These are phyloP conservation scores for Mycena sp. DNA, from an alignment of 1,284 basidiomycete genomes.

Conservation along the genomic window DNA sequence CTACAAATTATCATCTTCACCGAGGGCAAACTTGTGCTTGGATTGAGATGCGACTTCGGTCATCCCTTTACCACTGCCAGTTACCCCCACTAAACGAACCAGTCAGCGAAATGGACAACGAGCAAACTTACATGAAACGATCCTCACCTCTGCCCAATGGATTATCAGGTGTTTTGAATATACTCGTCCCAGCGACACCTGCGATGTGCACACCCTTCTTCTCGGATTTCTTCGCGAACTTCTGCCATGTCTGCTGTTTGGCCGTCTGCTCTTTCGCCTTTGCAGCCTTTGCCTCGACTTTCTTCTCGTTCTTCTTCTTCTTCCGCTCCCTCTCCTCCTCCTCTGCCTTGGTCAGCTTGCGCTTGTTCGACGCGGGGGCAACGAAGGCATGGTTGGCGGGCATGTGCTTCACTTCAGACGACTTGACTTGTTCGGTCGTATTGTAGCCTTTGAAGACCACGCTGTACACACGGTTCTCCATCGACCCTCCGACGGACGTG, in stretches of 20 bases:
- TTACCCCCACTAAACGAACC: slow-evolving; percentile 82
- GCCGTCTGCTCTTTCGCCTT: slow-evolving; percentile 91
- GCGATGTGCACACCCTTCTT: slow-evolving; percentile 95
- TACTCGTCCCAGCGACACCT: slow-evolving; percentile 88
- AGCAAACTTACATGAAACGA: slow-evolving; percentile 33
- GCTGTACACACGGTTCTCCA: slow-evolving; percentile 88
- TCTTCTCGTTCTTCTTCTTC: slow-evolving; percentile 98
- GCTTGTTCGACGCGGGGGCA: slow-evolving; percentile 64
- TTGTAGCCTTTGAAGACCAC: slow-evolving; percentile 97
- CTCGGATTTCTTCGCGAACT: slow-evolving; percentile 96
- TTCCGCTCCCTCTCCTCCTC: slow-evolving; percentile 92
- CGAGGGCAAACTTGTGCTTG: slow-evolving; percentile 83
- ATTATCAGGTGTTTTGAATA: slow-evolving; percentile 97
- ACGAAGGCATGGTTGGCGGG: slow-evolving; percentile 61
- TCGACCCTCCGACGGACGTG: slow-evolving; percentile 86
- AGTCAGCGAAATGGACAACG: slow-evolving; percentile 36
- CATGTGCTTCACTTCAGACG: slow-evolving; percentile 75
- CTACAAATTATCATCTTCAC: slow-evolving; percentile 52
- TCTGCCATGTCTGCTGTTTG: slow-evolving; percentile 96
- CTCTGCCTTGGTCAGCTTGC: slow-evolving; percentile 82
- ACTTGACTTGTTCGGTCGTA: slow-evolving; percentile 89
- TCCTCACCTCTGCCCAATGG: slow-evolving; percentile 83
- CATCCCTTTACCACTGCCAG: slow-evolving; percentile 93
- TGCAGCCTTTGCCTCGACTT: slow-evolving; percentile 84
- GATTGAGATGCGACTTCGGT: slow-evolving; percentile 78